Percentiles rank a stretch among this genome's conserved stretches.
These are phyloP conservation scores for Melanomma pulvis-pyrius DNA, from an alignment of 495 filamentous ascomycete genomes.

Conservation along the genomic window DNA sequence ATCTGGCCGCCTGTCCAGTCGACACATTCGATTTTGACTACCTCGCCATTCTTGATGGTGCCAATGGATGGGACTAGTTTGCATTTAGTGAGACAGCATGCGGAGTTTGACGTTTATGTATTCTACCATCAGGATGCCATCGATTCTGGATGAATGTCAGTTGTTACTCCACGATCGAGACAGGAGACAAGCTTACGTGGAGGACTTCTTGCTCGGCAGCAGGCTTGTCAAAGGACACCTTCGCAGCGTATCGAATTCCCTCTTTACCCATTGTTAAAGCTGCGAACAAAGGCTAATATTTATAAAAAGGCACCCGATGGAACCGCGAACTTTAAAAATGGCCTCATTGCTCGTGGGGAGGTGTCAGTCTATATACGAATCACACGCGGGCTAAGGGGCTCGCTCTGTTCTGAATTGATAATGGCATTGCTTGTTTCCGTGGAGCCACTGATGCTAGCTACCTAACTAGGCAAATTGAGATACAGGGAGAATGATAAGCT, in stretches of 20 bases:
- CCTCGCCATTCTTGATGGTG: slow-evolving; percentile 81
- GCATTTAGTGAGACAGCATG: not conserved
- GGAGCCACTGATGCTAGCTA: slow-evolving; percentile 9
- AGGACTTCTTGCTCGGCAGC: slow-evolving; percentile 72
- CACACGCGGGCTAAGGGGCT: slow-evolving; percentile 21
- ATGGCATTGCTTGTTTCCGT: slow-evolving; percentile 17
- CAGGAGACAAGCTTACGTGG: slow-evolving; percentile 63
- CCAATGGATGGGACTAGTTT: slow-evolving; percentile 71
- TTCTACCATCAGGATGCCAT: slow-evolving; percentile 89
- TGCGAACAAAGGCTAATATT: not conserved
- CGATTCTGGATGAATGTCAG: slow-evolving; percentile 63
- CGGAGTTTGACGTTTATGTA: not conserved
- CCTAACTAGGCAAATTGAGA: slow-evolving; percentile 17
- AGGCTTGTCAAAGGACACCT: slow-evolving; percentile 78
- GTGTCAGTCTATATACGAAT: slow-evolving; percentile 9
- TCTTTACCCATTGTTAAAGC: slow-evolving; percentile 39
- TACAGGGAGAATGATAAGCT: slow-evolving; percentile 36
- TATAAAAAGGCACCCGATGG: not conserved
- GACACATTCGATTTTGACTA: slow-evolving; percentile 93
- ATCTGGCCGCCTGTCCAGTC: slow-evolving; percentile 86
- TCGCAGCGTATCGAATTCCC: slow-evolving; percentile 70
- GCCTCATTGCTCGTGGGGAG: not conserved
- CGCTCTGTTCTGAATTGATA: slow-evolving; percentile 8
- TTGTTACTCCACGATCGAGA: not conserved
- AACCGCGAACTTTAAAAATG: not conserved